Conservation (phyloP, 2,329 filamentous ascomycete genomes). For the Monilinia vaccinii-corymbosi region DNA sequence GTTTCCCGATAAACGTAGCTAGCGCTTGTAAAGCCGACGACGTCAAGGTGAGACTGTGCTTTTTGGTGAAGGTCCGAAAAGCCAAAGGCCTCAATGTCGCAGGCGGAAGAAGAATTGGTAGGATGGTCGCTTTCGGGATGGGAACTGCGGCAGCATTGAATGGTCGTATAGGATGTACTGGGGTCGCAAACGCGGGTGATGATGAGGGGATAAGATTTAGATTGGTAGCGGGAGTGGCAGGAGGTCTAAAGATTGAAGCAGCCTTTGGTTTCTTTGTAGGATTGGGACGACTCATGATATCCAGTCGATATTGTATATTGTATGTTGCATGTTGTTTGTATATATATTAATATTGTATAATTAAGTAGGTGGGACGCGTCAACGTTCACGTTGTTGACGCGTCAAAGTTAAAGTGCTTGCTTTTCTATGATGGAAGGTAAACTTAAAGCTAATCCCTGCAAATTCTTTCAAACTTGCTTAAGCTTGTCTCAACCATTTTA, state of each 20-base stretch:
- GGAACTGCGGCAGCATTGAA: constrained; percentile 32
- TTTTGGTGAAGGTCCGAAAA: constrained; percentile 94
- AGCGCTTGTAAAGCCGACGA: constrained; percentile 78
- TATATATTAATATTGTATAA: no score
- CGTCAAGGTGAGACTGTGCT: constrained; percentile 87
- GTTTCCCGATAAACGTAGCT: constrained; percentile 80
- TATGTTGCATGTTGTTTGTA: no score
- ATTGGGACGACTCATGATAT: constrained; percentile 23
- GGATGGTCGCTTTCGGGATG: constrained; percentile 40
- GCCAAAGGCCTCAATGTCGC: constrained; percentile 81
- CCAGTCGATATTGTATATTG: no score
- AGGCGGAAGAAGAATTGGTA: constrained; percentile 83
- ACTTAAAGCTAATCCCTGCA: neutral
- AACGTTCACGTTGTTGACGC: constrained; percentile 13
- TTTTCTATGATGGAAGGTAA: constrained; percentile 9
- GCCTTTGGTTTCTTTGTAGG: constrained; percentile 20
- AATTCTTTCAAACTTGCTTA: neutral
- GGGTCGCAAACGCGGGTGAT: constrained; percentile 83
- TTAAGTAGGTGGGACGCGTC: constrained; percentile 13
- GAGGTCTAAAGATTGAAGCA: constrained; percentile 24
- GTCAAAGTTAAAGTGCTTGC: constrained; percentile 11
- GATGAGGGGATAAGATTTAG: constrained; percentile 68
- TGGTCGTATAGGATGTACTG: constrained; percentile 66
- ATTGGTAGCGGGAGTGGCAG: constrained; percentile 20
- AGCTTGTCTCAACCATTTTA: no score